Evolutionary conservation across 179 eudicot genomes (phyloP).

Genomic region (Beta macrorhiza): DNA sequence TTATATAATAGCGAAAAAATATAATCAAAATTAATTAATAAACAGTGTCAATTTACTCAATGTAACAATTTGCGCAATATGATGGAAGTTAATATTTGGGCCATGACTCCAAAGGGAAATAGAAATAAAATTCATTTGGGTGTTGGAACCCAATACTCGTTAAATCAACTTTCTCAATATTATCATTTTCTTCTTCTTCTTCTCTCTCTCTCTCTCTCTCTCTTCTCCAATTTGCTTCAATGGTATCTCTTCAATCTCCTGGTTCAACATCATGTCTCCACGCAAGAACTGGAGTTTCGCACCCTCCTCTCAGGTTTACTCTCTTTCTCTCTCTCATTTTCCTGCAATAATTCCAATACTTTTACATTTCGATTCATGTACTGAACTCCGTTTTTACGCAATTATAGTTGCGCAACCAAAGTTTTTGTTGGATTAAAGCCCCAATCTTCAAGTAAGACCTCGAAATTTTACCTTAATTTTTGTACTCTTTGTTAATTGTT

Average conservation of each 20-base stretch:
- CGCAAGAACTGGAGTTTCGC: conserved; percentile 31
- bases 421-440: conserved; percentile 59
- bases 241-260: conserved; percentile 49
- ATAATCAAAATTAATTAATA: too few species aligned
- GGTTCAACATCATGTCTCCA: conserved; percentile 47
- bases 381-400: conserved; percentile 1
- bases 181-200: neutral
- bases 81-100: too few species aligned
- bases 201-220: conserved; percentile 1
- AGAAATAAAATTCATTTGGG: too few species aligned
- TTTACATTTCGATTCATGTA: neutral
- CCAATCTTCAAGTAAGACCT: conserved; percentile 59
- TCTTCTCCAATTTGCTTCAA: conserved; percentile 23
- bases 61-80: too few species aligned
- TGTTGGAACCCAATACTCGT: too few species aligned
- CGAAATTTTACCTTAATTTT: neutral
- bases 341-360: neutral
- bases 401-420: conserved; percentile 60
- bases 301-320: conserved; percentile 54
- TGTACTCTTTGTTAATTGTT: neutral
- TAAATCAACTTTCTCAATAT: too few species aligned
- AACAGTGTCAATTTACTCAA: too few species aligned
- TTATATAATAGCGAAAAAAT: too few species aligned
- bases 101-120: too few species aligned
- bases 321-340: neutral